Base-by-base conservation (phyloP, 805 yeast genomes). In the Monosporozyma yasuniensis region DNA sequence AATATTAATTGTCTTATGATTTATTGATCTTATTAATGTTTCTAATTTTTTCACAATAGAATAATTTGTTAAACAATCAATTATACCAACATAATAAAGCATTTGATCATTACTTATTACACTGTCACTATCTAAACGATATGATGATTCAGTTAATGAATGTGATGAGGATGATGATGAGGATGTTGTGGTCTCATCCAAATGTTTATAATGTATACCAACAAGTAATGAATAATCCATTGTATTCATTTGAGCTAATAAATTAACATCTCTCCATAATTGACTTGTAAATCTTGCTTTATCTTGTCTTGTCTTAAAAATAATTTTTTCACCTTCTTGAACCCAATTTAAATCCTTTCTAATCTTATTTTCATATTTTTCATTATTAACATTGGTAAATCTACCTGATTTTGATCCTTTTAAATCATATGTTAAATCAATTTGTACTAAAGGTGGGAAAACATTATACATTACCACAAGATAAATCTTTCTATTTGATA, bases 401-500 rank as follows among this genome's bases (percentile, higher is more conserved):
- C 95, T 74, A 2, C 97, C 96, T 73, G 84, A 76, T 0, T 93
- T 79, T 0, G 96, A 88, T 1, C 99, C 99, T 64, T 93, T 93
- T 64, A 93, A 75, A 65, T 93, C 99, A 67, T 80, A 93, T 41
- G 89, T 86, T 38, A 77, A 70, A 64, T 89, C 95, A 49, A 91
- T 82, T 54, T 86, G 93, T 46, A 89, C 74, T 61, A 87, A 87
- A 5, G 97, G 95, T 0, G 99, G 98, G 69, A 95, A 93, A 44
- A 93, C 74, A 62, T 93, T 93, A 72, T 93, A 93, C 99, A 93
- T 93, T 32, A 93, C 96, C 49, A 93, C 74, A 57, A 93, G 91
- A 68, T 93, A 95, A 37, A 93, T 87, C 63, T 87, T 90, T 49
- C 89, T 76, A 41, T 76, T 78, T 46, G 68, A 64, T 16, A 67